Percentiles rank a stretch among this genome's conserved stretches.
phyloP scores from a whole-genome alignment of 306 rosid species.

The Cucumis melo region DNA sequence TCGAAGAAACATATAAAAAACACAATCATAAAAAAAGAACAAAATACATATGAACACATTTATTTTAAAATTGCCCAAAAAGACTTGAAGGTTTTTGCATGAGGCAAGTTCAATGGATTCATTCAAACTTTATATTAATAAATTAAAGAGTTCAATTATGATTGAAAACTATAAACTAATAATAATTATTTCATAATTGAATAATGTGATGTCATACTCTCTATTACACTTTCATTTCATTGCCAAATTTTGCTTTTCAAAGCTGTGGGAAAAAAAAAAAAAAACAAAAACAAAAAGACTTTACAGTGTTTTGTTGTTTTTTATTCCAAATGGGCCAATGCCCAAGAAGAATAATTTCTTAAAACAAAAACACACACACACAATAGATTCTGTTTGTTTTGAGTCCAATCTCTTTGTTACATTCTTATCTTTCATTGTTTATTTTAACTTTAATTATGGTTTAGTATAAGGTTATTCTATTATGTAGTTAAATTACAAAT shows the following conservation, averaged over 20 bases:
- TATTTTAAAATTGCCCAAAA: not conserved
- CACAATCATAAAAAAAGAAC: slow-evolving; percentile 1
- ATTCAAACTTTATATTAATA: slow-evolving; percentile 10
- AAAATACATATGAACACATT: not conserved
- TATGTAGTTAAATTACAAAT: too few species aligned
- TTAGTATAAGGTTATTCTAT: too few species aligned
- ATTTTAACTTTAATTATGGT: not conserved
- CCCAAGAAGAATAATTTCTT: not conserved
- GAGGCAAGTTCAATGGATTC: slow-evolving; percentile 29
- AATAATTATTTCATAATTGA: slow-evolving; percentile 7
- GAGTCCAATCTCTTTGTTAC: not conserved
- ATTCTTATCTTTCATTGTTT: not conserved
- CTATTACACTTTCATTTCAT: not conserved
- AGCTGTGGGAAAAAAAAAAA: not conserved
- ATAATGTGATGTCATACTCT: not conserved
- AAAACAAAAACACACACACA: not conserved
- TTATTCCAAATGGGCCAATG: slow-evolving; percentile 1
- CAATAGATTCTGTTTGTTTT: not conserved
- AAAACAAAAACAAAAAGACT: not conserved
- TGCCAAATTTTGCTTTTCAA: not conserved
- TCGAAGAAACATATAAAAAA: not conserved
- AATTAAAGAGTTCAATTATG: slow-evolving; percentile 25
- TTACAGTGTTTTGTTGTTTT: not conserved
- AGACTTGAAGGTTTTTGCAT: slow-evolving; percentile 15
- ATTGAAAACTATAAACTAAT: slow-evolving; percentile 8